A percentile compares a stretch with the other conserved stretches of the same genome.
Conservation (phyloP, 2,329 filamentous ascomycete species). For the Stagonosporopsis cucurbitacearum region DNA sequence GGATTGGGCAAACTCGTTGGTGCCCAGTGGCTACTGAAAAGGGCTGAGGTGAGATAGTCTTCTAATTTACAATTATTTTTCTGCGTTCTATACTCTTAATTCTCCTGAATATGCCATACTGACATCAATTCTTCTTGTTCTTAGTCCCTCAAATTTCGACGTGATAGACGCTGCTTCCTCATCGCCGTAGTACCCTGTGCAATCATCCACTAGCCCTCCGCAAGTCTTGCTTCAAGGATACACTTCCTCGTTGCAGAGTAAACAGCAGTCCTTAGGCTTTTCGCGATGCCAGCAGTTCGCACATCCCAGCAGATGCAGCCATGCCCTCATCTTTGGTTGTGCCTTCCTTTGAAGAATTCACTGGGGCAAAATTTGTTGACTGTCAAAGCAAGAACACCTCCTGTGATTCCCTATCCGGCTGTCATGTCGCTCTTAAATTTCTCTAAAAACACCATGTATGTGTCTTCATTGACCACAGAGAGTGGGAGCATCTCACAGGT, state of each 20-base stretch:
- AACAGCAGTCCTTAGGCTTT: constrained; percentile 11
- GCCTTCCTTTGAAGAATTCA: too few relatives aligned
- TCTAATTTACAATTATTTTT: background rate
- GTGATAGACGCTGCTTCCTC: background rate
- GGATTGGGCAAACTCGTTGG: constrained; percentile 59
- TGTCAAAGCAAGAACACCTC: too few relatives aligned
- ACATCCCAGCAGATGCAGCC: too few relatives aligned
- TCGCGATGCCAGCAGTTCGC: constrained; percentile 62
- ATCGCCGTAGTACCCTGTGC: constrained; percentile 1
- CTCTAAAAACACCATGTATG: too few relatives aligned
- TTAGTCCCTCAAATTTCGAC: background rate
- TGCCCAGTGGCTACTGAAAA: constrained; percentile 35
- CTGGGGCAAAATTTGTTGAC: too few relatives aligned
- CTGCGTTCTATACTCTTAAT: background rate
- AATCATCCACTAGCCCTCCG: constrained; percentile 14
- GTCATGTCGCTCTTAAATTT: too few relatives aligned
- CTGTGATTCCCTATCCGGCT: too few relatives aligned
- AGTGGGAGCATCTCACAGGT: too few relatives aligned
- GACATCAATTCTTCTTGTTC: too few relatives aligned
- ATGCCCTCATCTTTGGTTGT: too few relatives aligned
- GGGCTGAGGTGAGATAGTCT: background rate
- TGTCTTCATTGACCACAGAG: too few relatives aligned
- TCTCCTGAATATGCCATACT: background rate
- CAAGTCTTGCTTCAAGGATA: constrained; percentile 12
- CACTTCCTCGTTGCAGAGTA: constrained; percentile 12